Evolutionary conservation across 2,329 filamentous ascomycete genomes (phyloP).

Genomic region (Colletotrichum abscissum): DNA sequence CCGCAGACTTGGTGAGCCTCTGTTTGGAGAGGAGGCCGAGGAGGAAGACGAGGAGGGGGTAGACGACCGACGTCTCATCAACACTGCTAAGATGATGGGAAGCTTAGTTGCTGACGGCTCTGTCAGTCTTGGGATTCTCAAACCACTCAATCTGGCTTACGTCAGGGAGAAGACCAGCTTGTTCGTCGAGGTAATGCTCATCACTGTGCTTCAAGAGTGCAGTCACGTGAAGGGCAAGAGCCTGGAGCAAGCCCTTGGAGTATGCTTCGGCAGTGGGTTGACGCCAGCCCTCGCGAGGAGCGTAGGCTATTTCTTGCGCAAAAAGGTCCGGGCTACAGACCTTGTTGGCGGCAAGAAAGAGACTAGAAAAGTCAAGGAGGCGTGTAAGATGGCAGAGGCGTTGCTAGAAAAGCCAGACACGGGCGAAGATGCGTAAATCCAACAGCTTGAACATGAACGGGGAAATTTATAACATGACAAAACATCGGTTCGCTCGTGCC

Average conservation of each 20-base stretch:
- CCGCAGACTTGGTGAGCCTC: conserved; percentile 83
- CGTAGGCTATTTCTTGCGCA: conserved; percentile 83
- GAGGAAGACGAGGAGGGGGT: conserved; percentile 61
- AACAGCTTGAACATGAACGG: not conserved
- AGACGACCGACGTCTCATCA: conserved; percentile 62
- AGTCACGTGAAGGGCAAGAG: conserved; percentile 48
- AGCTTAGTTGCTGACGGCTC: conserved; percentile 59
- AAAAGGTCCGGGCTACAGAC: conserved; percentile 75
- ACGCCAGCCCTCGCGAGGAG: conserved; percentile 77
- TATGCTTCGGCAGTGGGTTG: conserved; percentile 17
- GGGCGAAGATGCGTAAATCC: not conserved
- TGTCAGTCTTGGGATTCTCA: conserved; percentile 62
- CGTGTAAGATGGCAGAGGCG: conserved; percentile 55
- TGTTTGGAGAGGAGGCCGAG: conserved; percentile 73
- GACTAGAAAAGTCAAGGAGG: conserved; percentile 58
- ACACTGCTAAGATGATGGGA: conserved; percentile 66
- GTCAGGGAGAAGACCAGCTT: conserved; percentile 80
- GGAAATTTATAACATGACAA: not conserved
- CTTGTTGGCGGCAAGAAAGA: conserved; percentile 61
- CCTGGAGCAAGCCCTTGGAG: conserved; percentile 23
- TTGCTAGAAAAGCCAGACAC: conserved; percentile 44
- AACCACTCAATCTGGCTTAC: conserved; percentile 82
- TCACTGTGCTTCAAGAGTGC: conserved; percentile 78
- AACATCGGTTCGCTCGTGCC: not conserved
- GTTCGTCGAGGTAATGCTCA: conserved; percentile 84